These are phyloP conservation scores for Centrapalus pauciflorus DNA, from an alignment of 129 eudicot species.

Conservation along the genomic window DNA sequence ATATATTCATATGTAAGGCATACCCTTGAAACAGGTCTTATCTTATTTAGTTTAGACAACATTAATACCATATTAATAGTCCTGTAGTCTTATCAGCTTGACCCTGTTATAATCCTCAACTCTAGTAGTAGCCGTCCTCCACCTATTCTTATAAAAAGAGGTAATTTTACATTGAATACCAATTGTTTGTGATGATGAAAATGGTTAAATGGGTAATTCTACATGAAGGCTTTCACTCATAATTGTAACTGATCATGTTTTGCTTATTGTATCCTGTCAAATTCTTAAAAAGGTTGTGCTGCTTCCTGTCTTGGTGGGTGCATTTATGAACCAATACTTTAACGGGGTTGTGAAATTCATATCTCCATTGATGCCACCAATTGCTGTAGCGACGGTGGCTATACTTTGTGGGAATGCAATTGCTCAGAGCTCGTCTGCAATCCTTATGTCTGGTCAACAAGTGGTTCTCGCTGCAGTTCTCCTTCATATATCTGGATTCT, in stretches of 20 bases:
- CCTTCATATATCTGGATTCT: conserved; percentile 73
- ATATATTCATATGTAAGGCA: too few relatives aligned
- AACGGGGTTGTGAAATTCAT: conserved; percentile 58
- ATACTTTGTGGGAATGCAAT: conserved; percentile 92
- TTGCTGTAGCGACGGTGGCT: conserved; percentile 92
- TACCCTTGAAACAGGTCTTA: too few relatives aligned
- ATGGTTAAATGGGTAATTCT: background rate
- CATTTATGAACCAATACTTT: conserved; percentile 80
- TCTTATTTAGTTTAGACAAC: too few relatives aligned
- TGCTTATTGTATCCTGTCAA: background rate
- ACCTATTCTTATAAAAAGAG: too few relatives aligned
- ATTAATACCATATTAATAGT: too few relatives aligned
- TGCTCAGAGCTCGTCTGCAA: conserved; percentile 85
- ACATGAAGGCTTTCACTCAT: background rate
- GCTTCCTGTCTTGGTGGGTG: conserved; percentile 91
- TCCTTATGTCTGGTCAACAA: conserved; percentile 76
- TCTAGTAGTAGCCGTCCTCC: too few relatives aligned
- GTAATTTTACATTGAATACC: too few relatives aligned
- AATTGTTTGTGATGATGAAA: background rate
- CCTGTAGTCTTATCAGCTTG: too few relatives aligned
- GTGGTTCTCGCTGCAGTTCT: conserved; percentile 64
- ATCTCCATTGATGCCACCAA: conserved; percentile 85
- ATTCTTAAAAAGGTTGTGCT: conserved; percentile 59
- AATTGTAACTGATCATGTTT: background rate
- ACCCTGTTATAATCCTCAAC: too few relatives aligned